A percentile compares a stretch with the other conserved stretches of the same genome.
Evolutionary conservation across 2,329 filamentous ascomycete genomes (phyloP).

Genomic region (Ciborinia camelliae): DNA sequence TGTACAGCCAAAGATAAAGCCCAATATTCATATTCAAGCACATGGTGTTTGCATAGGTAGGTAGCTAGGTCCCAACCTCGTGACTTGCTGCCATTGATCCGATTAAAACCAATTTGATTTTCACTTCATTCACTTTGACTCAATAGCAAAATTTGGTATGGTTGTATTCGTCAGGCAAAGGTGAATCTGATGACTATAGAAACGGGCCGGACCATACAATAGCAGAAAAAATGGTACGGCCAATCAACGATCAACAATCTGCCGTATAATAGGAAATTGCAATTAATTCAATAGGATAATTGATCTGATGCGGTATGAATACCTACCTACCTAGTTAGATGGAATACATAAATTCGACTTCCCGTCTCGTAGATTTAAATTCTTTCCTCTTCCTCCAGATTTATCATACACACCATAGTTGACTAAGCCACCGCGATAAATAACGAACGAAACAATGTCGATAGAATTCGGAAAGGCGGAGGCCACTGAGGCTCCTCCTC

Average conservation of each 20-base stretch:
- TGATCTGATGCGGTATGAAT: not conserved
- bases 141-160: not conserved
- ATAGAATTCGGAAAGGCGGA: constrained; percentile 1
- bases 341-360: not conserved
- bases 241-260: not conserved
- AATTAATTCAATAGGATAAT: not conserved
- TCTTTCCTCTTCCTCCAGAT: not conserved
- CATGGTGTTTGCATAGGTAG: too few species aligned
- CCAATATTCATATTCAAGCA: not conserved
- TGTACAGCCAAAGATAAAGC: not conserved
- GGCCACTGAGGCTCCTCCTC: not conserved
- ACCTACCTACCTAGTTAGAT: too few species aligned
- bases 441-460: not conserved
- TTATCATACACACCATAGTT: not conserved
- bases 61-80: too few species aligned
- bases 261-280: not conserved
- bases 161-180: not conserved
- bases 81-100: not conserved
- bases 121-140: not conserved
- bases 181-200: not conserved
- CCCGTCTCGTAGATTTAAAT: not conserved
- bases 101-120: not conserved
- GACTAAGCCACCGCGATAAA: not conserved
- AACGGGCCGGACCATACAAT: not conserved
- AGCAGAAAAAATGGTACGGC: not conserved